Percentiles rank a stretch among this genome's conserved stretches.
phyloP scores from a whole-genome alignment of 495 filamentous ascomycete species.

The Parathielavia appendiculata region DNA sequence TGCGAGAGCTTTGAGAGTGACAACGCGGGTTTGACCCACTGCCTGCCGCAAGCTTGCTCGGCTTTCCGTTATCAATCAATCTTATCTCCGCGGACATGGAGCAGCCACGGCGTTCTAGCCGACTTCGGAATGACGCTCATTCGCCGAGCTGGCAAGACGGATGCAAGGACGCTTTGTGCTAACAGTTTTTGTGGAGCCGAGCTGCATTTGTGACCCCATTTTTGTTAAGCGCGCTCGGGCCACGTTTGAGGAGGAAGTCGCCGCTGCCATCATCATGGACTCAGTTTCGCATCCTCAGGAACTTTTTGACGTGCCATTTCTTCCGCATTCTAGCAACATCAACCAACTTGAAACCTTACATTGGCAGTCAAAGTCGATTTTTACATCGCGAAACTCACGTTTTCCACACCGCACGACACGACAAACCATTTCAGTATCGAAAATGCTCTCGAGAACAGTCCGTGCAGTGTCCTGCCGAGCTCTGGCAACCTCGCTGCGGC shows the following conservation, averaged over 20 bases:
- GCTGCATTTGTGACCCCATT: too few relatives aligned
- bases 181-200: too few relatives aligned
- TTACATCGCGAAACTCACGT: background rate
- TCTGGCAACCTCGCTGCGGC: slow-evolving; percentile 25
- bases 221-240: too few relatives aligned
- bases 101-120: slow-evolving; percentile 20
- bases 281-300: slow-evolving; percentile 32
- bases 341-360: slow-evolving; percentile 9
- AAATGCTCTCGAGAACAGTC: slow-evolving; percentile 36
- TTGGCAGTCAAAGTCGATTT: slow-evolving; percentile 1
- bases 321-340: slow-evolving; percentile 3
- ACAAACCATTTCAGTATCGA: slow-evolving; percentile 11
- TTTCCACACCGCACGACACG: background rate
- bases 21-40: too few relatives aligned
- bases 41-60: slow-evolving; percentile 6
- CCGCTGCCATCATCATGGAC: slow-evolving; percentile 31
- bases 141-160: background rate
- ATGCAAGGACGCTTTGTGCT: background rate
- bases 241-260: slow-evolving; percentile 29
- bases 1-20: too few relatives aligned
- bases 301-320: slow-evolving; percentile 17
- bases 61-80: slow-evolving; percentile 34
- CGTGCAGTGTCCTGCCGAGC: slow-evolving; percentile 28
- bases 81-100: slow-evolving; percentile 33
- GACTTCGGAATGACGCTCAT: slow-evolving; percentile 31